These are phyloP conservation scores for Cercospora sojina DNA, from an alignment of 2,329 filamentous ascomycete genomes.

Conservation along the genomic window DNA sequence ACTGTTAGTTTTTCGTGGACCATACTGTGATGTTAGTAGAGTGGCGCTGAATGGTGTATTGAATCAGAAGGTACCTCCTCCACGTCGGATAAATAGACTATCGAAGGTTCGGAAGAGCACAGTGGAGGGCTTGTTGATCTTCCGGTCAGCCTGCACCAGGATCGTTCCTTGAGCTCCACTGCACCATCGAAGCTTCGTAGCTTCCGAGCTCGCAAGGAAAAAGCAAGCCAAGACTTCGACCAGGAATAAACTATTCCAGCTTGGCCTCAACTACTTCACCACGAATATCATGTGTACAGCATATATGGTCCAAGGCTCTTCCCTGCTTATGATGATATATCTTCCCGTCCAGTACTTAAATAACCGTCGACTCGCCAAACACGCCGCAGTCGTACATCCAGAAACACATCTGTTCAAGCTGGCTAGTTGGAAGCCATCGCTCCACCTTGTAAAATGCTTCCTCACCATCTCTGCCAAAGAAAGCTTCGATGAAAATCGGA, in stretches of 20 bases:
- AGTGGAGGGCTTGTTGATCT: slow-evolving; percentile 5
- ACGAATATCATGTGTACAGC: neutral
- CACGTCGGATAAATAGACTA: neutral
- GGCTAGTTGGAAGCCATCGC: neutral
- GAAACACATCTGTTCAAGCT: neutral
- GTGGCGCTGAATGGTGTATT: neutral
- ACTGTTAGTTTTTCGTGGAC: slow-evolving; percentile 26
- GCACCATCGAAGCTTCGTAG: neutral
- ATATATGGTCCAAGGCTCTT: neutral
- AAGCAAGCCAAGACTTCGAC: neutral
- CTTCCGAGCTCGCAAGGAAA: neutral
- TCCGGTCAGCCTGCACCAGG: neutral
- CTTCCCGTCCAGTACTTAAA: neutral
- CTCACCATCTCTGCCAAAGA: neutral
- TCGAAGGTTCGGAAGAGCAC: neutral
- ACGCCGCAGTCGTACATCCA: neutral
- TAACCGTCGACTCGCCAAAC: neutral
- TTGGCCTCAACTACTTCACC: neutral
- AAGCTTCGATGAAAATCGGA: neutral
- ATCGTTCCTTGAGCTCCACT: neutral
- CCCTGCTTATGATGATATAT: neutral
- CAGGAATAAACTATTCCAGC: neutral
- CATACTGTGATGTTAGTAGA: neutral
- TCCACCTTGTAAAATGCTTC: neutral
- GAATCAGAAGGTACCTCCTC: neutral